A percentile compares a stretch with the other conserved stretches of the same genome.
These are phyloP conservation scores for Strobilomyces confusus DNA, from an alignment of 768 basidiomycete species.

Conservation along the genomic window DNA sequence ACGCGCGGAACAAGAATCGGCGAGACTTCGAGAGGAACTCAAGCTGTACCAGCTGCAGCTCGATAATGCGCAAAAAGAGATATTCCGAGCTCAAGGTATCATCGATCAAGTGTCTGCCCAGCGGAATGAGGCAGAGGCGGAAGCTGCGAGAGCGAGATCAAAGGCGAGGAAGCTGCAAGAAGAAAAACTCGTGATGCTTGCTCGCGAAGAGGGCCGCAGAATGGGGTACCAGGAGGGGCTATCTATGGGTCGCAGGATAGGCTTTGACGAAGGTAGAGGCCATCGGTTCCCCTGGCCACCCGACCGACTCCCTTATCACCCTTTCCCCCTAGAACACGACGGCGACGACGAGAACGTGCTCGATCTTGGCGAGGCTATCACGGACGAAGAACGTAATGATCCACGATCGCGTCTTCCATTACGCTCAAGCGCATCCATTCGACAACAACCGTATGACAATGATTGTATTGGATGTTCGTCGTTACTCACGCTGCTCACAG, in stretches of 20 bases:
- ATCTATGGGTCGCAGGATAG: slow-evolving; percentile 29
- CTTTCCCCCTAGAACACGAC: slow-evolving; percentile 9
- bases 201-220: slow-evolving; percentile 41
- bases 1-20: slow-evolving; percentile 36
- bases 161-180: slow-evolving; percentile 42
- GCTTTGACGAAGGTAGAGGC: slow-evolving; percentile 27
- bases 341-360: slow-evolving; percentile 13
- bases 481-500: slow-evolving; percentile 19
- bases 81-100: slow-evolving; percentile 40
- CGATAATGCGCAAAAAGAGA: slow-evolving; percentile 43
- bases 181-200: slow-evolving; percentile 37
- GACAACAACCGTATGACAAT: slow-evolving; percentile 24
- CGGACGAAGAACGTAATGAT: slow-evolving; percentile 23
- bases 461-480: background rate
- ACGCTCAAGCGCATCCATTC: slow-evolving; percentile 16
- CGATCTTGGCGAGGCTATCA: slow-evolving; percentile 10
- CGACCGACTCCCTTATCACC: slow-evolving; percentile 10
- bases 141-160: slow-evolving; percentile 42
- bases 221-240: slow-evolving; percentile 42
- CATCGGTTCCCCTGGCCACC: slow-evolving; percentile 8
- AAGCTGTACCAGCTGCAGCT: slow-evolving; percentile 43
- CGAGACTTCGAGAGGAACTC: slow-evolving; percentile 39
- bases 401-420: slow-evolving; percentile 10
- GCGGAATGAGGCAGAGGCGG: slow-evolving; percentile 43
- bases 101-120: slow-evolving; percentile 40